Evolutionary conservation across 2,329 filamentous ascomycete genomes (phyloP), one percentile per base, ranked within the genome.

Genomic region (Beauveria medogensis): DNA sequence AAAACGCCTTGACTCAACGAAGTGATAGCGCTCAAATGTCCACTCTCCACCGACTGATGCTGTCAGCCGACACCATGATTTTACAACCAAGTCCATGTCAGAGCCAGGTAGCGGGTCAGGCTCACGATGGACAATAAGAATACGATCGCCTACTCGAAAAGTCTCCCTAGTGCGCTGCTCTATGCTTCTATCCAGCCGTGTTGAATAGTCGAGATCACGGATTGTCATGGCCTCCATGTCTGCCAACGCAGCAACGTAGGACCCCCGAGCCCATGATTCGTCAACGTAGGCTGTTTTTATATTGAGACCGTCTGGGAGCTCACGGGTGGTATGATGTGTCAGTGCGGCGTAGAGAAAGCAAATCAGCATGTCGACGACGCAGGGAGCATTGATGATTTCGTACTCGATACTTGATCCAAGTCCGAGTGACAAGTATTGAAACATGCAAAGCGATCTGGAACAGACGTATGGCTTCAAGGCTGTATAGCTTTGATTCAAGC

Each of bases 381-480:
- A 84, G 2, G 91, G 90, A 69, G 92, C 89, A 14, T 84, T 83
- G 28, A 89, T 69, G 24, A 97, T 89, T 69, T 96, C 91, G 69
- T 92, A 86, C 70, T 97, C 92, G 60, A 96, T 85, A 67, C 85
- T 91, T 2, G 90, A 89, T 0, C 92, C 92, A 68, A 96, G 87
- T 0, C 91, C 91, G n/a, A 95, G 78, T 18, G 83, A 80, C 80
- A 96, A 89, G 74, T 94, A 96, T 69, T 97, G 92, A 68, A 90
- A 96, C 4, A 96, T 77, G 68, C 92, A 97, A 3, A 97, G 78
- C 1, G 81, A 78, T 14, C 83, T 81, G 24, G 83, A 83, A 73
- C 92, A 97, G 50, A 96, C 91, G 63, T 89, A 91, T 2, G 89
- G 89, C 66, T 90, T 91, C 63, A 92, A 77, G 2, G 88, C 84